Base-by-base conservation (phyloP, 2,329 filamentous ascomycete genomes). In the Paramyrothecium roridum region DNA sequence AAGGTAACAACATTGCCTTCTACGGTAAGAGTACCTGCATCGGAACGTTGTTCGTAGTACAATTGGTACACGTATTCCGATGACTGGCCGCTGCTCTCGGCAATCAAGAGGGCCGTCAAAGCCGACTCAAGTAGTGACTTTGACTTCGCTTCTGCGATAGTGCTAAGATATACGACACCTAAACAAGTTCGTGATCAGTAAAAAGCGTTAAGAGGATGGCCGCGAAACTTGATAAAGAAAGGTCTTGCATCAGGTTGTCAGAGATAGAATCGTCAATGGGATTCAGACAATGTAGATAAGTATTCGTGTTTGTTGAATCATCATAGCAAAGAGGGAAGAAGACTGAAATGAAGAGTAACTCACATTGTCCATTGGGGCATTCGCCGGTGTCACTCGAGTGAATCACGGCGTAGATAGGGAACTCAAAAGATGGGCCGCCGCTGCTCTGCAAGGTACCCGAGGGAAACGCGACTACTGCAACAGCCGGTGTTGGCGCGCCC, bases 261-360 rank as follows among this genome's bases (percentile, higher is more conserved):
- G 89, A 92, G 85, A 83, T 80, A 80, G 80, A 82, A 82, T 95
- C 92, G 86, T 96, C 93, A 96, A 77, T 82, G 82, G 73, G 78
- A 77, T 89, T 96, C 93, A 93, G 93, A 90, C 92, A 98, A 98
- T 97, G 93, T 98, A 97, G 93, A 97, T 98, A 98, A 98, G 93
- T 93, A 91, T 95, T 96, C 82, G 75, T 80, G 12, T 80, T 76
- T 73, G 76, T 57, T 83, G 76, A 75, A 81, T 96, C 93, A 98
- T 97, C 93, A 92, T 89, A 80, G 82, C 75, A 81, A 74, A 54
- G 55, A 57, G 57, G 60, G 59, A 47, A 43, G 45, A 57, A 57
- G 52, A 56, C 59, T 53, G 60, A 45, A 43, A 60, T 57, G 56
- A 46, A 37, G 26, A 22, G 22, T 21, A 55, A 90, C 93, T 91